phyloP scores from a whole-genome alignment of 2,329 filamentous ascomycete genomes.

The Alternaria sp. region DNA sequence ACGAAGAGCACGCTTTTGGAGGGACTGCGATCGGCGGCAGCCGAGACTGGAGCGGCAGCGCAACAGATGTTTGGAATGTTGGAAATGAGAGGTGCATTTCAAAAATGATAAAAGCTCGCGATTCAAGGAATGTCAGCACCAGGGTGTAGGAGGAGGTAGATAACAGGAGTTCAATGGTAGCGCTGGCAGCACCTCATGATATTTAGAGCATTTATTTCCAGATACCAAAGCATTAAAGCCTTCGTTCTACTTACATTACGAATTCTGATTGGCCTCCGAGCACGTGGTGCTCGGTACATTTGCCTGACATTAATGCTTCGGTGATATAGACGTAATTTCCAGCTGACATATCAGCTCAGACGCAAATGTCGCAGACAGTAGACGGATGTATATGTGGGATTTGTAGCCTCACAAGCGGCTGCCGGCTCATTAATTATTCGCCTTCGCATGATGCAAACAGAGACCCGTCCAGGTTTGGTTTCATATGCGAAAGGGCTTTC shows the following conservation, averaged over 20 bases:
- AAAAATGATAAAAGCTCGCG: background rate
- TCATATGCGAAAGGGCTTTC: background rate
- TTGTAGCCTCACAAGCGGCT: background rate
- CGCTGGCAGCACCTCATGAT: background rate
- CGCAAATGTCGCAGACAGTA: background rate
- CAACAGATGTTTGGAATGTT: background rate
- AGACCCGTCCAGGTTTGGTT: background rate
- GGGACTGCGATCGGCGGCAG: background rate
- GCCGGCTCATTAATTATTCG: background rate
- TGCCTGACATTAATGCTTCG: background rate
- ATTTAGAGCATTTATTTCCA: background rate
- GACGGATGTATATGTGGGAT: background rate
- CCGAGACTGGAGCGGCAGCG: background rate
- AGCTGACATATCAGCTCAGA: background rate
- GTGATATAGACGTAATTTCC: background rate
- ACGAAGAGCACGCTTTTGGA: background rate
- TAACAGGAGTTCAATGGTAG: background rate
- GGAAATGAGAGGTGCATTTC: background rate
- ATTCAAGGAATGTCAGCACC: background rate
- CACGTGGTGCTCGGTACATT: background rate
- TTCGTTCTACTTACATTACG: background rate
- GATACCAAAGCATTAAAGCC: background rate
- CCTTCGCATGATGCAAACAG: background rate
- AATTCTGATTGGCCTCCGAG: background rate
- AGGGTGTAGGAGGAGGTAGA: fast-evolving